These are phyloP conservation scores for Sicyos edulis DNA, from an alignment of 306 rosid genomes.

Conservation along the genomic window DNA sequence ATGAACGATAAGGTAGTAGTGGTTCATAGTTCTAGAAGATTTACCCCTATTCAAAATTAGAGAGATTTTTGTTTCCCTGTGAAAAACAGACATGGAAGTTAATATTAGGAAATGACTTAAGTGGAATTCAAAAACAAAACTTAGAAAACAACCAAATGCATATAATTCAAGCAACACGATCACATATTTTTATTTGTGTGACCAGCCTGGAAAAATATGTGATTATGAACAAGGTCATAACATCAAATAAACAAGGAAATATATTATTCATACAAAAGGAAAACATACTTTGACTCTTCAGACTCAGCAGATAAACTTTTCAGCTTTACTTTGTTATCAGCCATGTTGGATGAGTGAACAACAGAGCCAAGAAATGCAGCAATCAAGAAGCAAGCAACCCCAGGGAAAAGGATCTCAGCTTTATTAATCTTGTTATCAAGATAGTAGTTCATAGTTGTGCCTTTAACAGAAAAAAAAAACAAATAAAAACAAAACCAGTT, in stretches of 20 bases:
- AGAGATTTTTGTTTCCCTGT: not conserved
- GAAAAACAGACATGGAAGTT: not conserved
- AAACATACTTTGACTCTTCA: constrained; percentile 38
- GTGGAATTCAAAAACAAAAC: not conserved
- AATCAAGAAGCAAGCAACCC: no score
- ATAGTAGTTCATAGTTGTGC: no score
- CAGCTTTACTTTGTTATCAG: constrained; percentile 41
- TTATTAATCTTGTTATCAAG: no score
- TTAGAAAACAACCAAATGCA: not conserved
- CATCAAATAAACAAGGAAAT: not conserved
- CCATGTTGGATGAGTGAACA: no score
- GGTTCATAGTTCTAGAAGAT: not conserved
- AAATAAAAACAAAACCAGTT: not conserved
- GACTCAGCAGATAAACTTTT: constrained; percentile 23
- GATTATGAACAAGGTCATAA: not conserved
- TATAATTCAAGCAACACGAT: not conserved
- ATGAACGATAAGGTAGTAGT: not conserved
- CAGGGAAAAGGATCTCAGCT: no score
- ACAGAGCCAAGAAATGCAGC: no score
- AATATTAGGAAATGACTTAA: not conserved
- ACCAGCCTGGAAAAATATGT: not conserved
- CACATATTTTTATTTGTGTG: not conserved
- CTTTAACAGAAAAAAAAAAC: constrained; percentile 25
- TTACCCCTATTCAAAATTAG: not conserved
- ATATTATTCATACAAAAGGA: not conserved